Evolutionary conservation across 1,139 yeast species (phyloP), one percentile per base, ranked within the genome.

Genomic region (Nematodospora anomalae): DNA sequence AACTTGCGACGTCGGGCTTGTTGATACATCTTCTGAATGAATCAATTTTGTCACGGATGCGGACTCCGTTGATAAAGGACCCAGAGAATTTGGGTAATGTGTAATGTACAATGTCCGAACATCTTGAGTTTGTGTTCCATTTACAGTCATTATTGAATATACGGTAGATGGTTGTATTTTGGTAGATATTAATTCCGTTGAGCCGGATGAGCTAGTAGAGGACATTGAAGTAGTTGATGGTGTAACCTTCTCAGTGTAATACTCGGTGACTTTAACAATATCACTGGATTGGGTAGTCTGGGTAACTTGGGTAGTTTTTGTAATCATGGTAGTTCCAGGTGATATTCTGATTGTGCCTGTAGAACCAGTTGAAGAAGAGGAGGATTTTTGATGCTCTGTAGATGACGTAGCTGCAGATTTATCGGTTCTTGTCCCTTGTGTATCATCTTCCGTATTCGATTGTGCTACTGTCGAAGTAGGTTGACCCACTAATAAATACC

Each of bases 401-500:
- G 35, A 23, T 2, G 36, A 13, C 11, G 33, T 3, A 15, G 27
- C 12, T 2, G 30, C 10, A n/a, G 33, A 14, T 11, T 18, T 32
- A 12, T 46, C 25, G 6, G 50, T 29, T 3, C 49, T 23, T 2
- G 51, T 30, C 5, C 53, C 50, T n/a, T n/a, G n/a, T n/a, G n/a
- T n/a, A n/a, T n/a, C n/a, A n/a, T n/a, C n/a, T n/a, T n/a, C n/a
- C n/a, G n/a, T n/a, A n/a, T n/a, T n/a, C n/a, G n/a, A n/a, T n/a
- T n/a, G n/a, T n/a, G n/a, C n/a, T 13, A 46, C 44, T 3, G 57
- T 51, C 1, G 53, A 46, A 28, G 51, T 44, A 5, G 62, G 61
- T 20, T 43, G 41, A 3, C 58, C 52, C n/a, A 64, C 45, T 10
- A 64, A 43, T 24, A 70, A 44, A 46, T 68, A 68, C 11, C 71